These are phyloP conservation scores for Triticum aestivum DNA, from an alignment of 176 grass and related monocot genomes.

Conservation along the genomic window IWGSC_CS_RefSeq_v2.1 NC_057804.1:460039647-460040146, in stretches of 20 bases:
- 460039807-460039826: too few species aligned
- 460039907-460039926: background rate
- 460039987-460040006: background rate
- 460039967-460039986: background rate
- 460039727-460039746: too few species aligned
- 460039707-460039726: too few species aligned
- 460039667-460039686: too few species aligned
- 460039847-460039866: too few species aligned
- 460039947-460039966: background rate
- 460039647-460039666: too few species aligned
- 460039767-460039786: too few species aligned
- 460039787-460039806: too few species aligned
- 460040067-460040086: constrained; percentile 4
- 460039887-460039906: background rate
- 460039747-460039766: too few species aligned
- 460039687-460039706: too few species aligned
- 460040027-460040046: background rate
- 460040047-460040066: background rate
- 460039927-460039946: background rate
- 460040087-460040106: background rate
- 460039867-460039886: background rate
- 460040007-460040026: background rate
- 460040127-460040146: background rate
- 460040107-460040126: background rate
- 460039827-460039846: too few species aligned